These are phyloP conservation scores for cucumber (Cucumis sativus) DNA, from an alignment of 306 rosid genomes.

Conservation along the genomic window Cucumber_9930_V3 NC_026659.2:13013001-13013500, in stretches of 20 bases:
- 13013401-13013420: too few relatives aligned
- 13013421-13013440: too few relatives aligned
- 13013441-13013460: too few relatives aligned
- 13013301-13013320: slow-evolving; percentile 1
- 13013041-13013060: background rate
- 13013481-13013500: too few relatives aligned
- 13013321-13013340: background rate
- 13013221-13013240: slow-evolving; percentile 80
- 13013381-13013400: too few relatives aligned
- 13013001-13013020: too few relatives aligned
- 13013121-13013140: background rate
- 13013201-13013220: slow-evolving; percentile 95
- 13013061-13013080: background rate
- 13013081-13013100: background rate
- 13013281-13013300: slow-evolving; percentile 30
- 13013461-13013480: too few relatives aligned
- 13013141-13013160: too few relatives aligned
- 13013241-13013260: slow-evolving; percentile 94
- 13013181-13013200: slow-evolving; percentile 22
- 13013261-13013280: slow-evolving; percentile 44
- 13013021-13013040: too few relatives aligned
- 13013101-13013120: background rate
- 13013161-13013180: background rate
- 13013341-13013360: background rate
- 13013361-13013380: background rate